phyloP scores from a whole-genome alignment of 164 flowering plant species.

The Berberis vulgaris region DNA sequence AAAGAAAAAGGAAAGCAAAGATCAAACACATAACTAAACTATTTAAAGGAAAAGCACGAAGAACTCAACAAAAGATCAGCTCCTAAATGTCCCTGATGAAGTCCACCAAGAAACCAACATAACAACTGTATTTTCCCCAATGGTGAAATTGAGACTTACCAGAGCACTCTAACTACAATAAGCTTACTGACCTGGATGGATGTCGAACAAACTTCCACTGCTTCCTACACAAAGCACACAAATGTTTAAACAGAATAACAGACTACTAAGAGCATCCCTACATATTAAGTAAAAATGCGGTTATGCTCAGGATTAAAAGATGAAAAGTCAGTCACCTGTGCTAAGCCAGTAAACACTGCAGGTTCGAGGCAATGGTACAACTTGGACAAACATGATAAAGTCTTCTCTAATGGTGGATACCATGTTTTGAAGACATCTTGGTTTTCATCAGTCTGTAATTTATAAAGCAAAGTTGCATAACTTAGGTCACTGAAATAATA shows the following conservation, averaged over 20 bases:
- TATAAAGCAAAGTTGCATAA: neutral
- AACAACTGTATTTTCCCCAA: neutral
- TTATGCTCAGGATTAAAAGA: neutral
- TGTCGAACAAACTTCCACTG: slow-evolving; percentile 80
- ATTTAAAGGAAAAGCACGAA: neutral
- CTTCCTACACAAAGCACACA: slow-evolving; percentile 50
- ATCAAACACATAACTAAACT: neutral
- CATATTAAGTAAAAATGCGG: neutral
- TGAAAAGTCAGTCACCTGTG: slow-evolving; percentile 53
- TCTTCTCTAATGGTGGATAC: slow-evolving; percentile 97
- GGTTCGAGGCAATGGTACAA: slow-evolving; percentile 81
- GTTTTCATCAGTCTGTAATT: slow-evolving; percentile 51
- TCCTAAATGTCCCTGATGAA: neutral
- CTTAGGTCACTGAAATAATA: neutral
- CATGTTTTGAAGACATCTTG: slow-evolving; percentile 64
- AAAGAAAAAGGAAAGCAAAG: neutral
- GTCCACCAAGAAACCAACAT: neutral
- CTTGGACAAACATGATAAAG: slow-evolving; percentile 82
- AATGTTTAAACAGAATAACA: slow-evolving; percentile 1
- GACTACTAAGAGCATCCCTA: neutral
- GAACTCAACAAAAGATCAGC: neutral
- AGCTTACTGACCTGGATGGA: slow-evolving; percentile 76
- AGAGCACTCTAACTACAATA: neutral
- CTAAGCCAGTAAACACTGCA: slow-evolving; percentile 91
- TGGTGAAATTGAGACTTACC: neutral